Evolutionary conservation across 495 filamentous ascomycete species (phyloP).

Genomic region (Talaromyces adpressus): DNA sequence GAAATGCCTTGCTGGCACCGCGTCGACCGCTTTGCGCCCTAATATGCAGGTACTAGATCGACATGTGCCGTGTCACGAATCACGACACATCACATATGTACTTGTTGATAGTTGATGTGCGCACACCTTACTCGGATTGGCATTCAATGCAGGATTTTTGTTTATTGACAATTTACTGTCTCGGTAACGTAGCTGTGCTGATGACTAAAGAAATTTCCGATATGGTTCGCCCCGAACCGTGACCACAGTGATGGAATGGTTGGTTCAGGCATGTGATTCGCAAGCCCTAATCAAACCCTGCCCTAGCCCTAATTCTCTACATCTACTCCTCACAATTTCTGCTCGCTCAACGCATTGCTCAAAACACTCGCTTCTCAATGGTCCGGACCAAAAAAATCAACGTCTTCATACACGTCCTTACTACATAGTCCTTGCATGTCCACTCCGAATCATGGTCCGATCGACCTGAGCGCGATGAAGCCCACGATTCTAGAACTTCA

Average conservation of each 20-base stretch:
- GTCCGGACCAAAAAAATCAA: neutral
- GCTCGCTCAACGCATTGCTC: neutral
- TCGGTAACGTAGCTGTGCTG: neutral
- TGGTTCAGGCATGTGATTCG: neutral
- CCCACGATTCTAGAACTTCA: neutral
- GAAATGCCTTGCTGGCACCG: neutral
- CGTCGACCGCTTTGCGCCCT: neutral
- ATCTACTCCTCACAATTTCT: neutral
- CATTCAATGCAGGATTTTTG: neutral
- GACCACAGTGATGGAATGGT: neutral
- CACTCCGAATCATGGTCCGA: neutral
- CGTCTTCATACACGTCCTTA: neutral
- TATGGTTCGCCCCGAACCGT: neutral
- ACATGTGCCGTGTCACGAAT: neutral
- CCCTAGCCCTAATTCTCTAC: neutral
- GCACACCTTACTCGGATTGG: neutral
- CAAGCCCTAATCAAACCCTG: neutral
- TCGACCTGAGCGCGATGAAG: neutral
- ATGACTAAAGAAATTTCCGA: neutral
- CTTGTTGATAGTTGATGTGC: neutral
- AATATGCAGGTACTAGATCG: neutral
- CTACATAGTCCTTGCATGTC: neutral
- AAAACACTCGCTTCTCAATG: neutral
- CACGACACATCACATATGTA: neutral
- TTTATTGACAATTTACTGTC: neutral